phyloP scores from a whole-genome alignment of 768 basidiomycete genomes.

The Saitozyma sp. region DNA sequence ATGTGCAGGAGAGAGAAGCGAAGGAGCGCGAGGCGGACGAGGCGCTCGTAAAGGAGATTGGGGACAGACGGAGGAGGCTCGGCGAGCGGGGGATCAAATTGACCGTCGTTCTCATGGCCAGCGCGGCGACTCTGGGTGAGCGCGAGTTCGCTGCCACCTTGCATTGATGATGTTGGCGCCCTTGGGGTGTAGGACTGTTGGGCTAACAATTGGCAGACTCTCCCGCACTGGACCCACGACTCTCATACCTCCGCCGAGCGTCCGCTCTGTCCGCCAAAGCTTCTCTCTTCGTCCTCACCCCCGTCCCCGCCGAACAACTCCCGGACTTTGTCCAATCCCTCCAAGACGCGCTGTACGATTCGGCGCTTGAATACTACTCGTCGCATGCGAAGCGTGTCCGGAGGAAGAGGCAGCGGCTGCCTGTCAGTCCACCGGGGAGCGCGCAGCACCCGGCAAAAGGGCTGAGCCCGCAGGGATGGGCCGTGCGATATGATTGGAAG shows the following conservation, averaged over 20 bases:
- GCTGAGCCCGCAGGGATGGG: conserved; percentile 85
- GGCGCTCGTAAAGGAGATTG: conserved; percentile 77
- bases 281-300: conserved; percentile 89
- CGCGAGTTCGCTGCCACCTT: conserved; percentile 11
- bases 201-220: conserved; percentile 63
- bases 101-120: conserved; percentile 91
- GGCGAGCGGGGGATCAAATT: conserved; percentile 88
- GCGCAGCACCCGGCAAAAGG: conserved; percentile 4
- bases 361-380: conserved; percentile 89
- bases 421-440: conserved; percentile 23
- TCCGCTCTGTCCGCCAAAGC: conserved; percentile 88
- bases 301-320: conserved; percentile 80
- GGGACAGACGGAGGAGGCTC: conserved; percentile 72
- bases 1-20: conserved; percentile 54
- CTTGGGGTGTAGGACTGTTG: not conserved
- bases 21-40: conserved; percentile 69
- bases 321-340: conserved; percentile 75
- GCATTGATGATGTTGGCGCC: not conserved
- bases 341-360: conserved; percentile 82
- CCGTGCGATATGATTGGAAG: conserved; percentile 95
- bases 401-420: conserved; percentile 74
- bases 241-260: conserved; percentile 83
- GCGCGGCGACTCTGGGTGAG: conserved; percentile 78
- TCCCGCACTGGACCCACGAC: conserved; percentile 72
- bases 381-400: conserved; percentile 88